Conservation (phyloP, 2,329 filamentous ascomycete species). For the Neopestalotiopsis rosae region DNA sequence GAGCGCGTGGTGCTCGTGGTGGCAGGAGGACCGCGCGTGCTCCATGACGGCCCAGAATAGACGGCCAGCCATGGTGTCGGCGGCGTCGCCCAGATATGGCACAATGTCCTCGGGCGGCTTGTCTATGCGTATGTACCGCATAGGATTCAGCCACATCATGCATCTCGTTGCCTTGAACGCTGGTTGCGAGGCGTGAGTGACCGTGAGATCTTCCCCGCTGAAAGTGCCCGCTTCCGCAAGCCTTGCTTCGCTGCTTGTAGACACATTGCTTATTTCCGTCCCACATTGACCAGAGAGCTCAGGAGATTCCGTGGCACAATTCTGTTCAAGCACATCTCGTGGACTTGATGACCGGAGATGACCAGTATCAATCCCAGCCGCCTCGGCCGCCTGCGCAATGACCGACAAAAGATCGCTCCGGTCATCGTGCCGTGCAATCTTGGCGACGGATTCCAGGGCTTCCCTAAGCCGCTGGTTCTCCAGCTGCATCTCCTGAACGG, state of each 20-base stretch:
- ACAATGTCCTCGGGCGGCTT: conserved; percentile 27
- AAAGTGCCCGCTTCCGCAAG: not conserved
- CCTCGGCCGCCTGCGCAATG: conserved; percentile 26
- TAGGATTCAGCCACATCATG: conserved; percentile 29
- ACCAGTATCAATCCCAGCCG: conserved; percentile 24
- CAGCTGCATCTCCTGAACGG: conserved; percentile 22
- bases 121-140: conserved; percentile 24
- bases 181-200: conserved; percentile 1
- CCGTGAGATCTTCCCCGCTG: not conserved
- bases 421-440: conserved; percentile 21
- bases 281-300: not conserved
- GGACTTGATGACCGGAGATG: not conserved
- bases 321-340: not conserved
- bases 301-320: not conserved
- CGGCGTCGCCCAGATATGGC: conserved; percentile 32
- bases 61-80: conserved; percentile 31
- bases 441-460: conserved; percentile 28
- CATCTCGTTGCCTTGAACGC: conserved; percentile 22
- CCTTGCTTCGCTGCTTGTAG: not conserved
- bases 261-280: not conserved
- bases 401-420: conserved; percentile 24
- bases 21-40: conserved; percentile 26
- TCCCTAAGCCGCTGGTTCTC: conserved; percentile 30
- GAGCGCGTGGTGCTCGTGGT: conserved; percentile 19
- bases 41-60: conserved; percentile 34